A percentile compares a stretch with the other conserved stretches of the same genome.
Evolutionary conservation across 1,284 basidiomycete species (phyloP).

Genomic region (Leucoagaricus sp.): DNA sequence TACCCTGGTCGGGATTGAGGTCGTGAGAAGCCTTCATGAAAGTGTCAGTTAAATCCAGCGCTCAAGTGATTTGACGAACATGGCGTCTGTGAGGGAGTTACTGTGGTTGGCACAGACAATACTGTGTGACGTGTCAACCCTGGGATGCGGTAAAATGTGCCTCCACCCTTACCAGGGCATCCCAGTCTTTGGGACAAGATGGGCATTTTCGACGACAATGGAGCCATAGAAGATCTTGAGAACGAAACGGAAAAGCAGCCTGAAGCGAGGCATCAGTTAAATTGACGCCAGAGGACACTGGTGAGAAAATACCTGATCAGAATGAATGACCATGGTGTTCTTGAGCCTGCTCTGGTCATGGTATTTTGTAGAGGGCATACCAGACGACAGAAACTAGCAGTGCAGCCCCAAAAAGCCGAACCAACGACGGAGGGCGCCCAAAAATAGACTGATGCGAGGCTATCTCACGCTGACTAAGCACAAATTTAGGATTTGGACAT

Average conservation of each 20-base stretch:
- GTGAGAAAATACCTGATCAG: conserved; percentile 52
- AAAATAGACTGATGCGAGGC: conserved; percentile 4
- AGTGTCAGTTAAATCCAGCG: conserved; percentile 3
- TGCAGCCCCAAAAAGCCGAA: no score
- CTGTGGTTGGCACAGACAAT: conserved; percentile 79
- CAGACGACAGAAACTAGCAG: background rate
- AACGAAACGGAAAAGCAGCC: conserved; percentile 73
- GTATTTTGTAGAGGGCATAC: background rate
- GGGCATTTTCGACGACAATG: conserved; percentile 81
- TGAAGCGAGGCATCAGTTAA: conserved; percentile 25
- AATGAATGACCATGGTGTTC: conserved; percentile 68
- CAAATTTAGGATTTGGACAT: conserved; percentile 21
- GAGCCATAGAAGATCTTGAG: conserved; percentile 87
- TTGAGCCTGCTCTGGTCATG: conserved; percentile 41
- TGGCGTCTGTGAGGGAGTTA: conserved; percentile 83
- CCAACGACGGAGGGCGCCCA: background rate
- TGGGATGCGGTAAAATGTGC: background rate
- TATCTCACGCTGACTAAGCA: conserved; percentile 31
- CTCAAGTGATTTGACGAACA: conserved; percentile 43
- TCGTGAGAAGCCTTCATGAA: conserved; percentile 58
- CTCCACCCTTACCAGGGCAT: conserved; percentile 60
- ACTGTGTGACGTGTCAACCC: conserved; percentile 22
- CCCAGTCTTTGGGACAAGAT: conserved; percentile 70
- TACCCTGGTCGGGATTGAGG: conserved; percentile 69
- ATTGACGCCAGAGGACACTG: background rate